Evolutionary conservation across 768 basidiomycete species (phyloP).

Genomic region (Russula vinacea): DNA sequence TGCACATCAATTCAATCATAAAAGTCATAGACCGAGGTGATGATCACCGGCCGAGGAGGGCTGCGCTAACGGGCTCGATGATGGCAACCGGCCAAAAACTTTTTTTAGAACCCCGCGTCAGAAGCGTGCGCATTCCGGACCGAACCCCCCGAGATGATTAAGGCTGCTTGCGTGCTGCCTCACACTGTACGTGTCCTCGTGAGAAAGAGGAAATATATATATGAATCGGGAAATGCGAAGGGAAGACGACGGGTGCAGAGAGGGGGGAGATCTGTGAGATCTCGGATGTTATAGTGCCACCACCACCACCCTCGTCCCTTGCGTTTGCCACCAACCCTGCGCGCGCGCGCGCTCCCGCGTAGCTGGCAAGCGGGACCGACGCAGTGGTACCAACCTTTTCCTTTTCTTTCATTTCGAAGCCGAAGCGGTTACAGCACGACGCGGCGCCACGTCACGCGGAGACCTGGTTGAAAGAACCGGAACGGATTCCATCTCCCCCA

Average conservation of each 20-base stretch:
- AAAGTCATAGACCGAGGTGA: background rate
- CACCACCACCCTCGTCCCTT: background rate
- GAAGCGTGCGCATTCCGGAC: constrained; percentile 3
- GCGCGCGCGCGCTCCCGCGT: background rate
- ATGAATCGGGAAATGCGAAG: background rate
- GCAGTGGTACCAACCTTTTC: background rate
- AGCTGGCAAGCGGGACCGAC: background rate
- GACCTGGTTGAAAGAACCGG: background rate
- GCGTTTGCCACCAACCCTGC: background rate
- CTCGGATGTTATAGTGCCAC: background rate
- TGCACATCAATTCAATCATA: too few relatives aligned
- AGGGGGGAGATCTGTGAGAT: background rate
- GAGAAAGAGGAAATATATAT: background rate
- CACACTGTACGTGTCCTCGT: background rate
- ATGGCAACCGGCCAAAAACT: background rate
- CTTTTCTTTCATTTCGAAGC: background rate
- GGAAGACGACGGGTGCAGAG: background rate
- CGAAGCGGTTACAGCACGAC: constrained; percentile 1
- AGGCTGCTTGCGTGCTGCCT: background rate
- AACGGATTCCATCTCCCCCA: background rate
- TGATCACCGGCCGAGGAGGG: background rate
- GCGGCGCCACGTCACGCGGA: constrained; percentile 22
- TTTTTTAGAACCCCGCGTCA: constrained; percentile 16
- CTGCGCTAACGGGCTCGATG: too few relatives aligned
- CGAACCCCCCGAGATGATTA: constrained; percentile 5